phyloP scores from a whole-genome alignment of 2,329 filamentous ascomycete genomes.

The Verticillium klebahnii region DNA sequence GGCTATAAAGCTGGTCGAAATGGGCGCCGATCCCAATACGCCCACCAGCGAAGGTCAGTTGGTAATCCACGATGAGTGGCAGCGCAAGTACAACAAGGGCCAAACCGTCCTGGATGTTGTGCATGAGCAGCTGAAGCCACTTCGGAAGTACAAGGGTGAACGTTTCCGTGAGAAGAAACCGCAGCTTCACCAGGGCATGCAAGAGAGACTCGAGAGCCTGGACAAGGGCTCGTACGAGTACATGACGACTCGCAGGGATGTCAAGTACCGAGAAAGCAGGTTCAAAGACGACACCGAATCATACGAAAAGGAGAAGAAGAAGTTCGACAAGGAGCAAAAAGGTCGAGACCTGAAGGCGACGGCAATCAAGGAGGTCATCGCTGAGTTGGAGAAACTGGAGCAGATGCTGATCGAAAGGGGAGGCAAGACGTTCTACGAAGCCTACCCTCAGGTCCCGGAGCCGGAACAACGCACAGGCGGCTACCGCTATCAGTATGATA shows the following conservation, averaged over 20 bases:
- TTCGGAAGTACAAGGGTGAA: conserved; percentile 41
- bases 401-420: conserved; percentile 47
- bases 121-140: conserved; percentile 40
- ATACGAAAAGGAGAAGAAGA: conserved; percentile 29
- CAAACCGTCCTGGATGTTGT: conserved; percentile 58
- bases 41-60: conserved; percentile 37
- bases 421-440: conserved; percentile 62
- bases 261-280: conserved; percentile 26
- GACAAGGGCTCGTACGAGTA: conserved; percentile 55
- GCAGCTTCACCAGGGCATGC: conserved; percentile 26
- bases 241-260: conserved; percentile 42
- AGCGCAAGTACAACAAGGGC: conserved; percentile 29
- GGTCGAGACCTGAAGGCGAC: conserved; percentile 38
- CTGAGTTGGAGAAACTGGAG: conserved; percentile 52
- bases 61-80: conserved; percentile 26
- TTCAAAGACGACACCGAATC: conserved; percentile 17
- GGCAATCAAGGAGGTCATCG: conserved; percentile 46
- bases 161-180: conserved; percentile 20
- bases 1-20: conserved; percentile 54
- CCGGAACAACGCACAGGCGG: background rate
- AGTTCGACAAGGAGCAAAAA: conserved; percentile 19
- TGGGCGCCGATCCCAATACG: conserved; percentile 62
- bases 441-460: conserved; percentile 50
- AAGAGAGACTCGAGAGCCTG: conserved; percentile 50
- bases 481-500: background rate